Evolutionary conservation across 2,329 filamentous ascomycete species (phyloP).

Genomic region (Alternaria viburni): DNA sequence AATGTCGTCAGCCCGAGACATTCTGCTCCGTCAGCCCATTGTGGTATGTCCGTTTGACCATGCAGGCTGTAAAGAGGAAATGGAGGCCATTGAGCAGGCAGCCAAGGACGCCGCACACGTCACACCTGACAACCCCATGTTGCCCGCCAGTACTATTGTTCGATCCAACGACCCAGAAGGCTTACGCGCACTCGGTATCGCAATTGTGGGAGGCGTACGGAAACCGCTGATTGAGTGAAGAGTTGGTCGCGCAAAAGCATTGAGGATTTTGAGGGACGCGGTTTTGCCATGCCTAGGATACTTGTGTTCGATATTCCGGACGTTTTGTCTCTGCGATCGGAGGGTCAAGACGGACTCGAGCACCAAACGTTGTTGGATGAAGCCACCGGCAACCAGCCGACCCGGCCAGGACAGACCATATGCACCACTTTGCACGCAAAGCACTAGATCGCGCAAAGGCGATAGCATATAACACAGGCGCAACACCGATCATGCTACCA

Average conservation of each 20-base stretch:
- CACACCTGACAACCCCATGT: conserved; percentile 87
- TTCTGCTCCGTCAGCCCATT: conserved; percentile 86
- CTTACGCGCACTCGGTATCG: conserved; percentile 65
- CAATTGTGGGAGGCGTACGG: conserved; percentile 66
- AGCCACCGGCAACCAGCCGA: neutral
- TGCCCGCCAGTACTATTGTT: conserved; percentile 85
- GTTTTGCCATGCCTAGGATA: neutral
- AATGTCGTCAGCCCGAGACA: conserved; percentile 85
- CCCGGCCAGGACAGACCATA: neutral
- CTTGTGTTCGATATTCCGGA: neutral
- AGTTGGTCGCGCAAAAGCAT: neutral
- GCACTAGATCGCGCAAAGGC: neutral
- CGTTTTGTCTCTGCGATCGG: neutral
- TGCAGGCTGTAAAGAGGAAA: conserved; percentile 95
- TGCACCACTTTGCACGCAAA: neutral
- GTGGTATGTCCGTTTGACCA: conserved; percentile 96
- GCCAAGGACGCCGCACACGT: conserved; percentile 90
- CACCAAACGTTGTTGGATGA: neutral
- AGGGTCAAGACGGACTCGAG: neutral
- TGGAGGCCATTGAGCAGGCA: conserved; percentile 96
- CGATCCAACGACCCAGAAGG: conserved; percentile 74
- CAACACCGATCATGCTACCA: neutral
- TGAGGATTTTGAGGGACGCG: neutral
- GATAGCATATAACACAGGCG: neutral
- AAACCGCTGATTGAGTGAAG: conserved; percentile 71